Percentiles rank a stretch among this genome's conserved stretches.
These are phyloP conservation scores for Aspergillus fischeri DNA, from an alignment of 2,329 filamentous ascomycete species.

Conservation along the genomic window DNA sequence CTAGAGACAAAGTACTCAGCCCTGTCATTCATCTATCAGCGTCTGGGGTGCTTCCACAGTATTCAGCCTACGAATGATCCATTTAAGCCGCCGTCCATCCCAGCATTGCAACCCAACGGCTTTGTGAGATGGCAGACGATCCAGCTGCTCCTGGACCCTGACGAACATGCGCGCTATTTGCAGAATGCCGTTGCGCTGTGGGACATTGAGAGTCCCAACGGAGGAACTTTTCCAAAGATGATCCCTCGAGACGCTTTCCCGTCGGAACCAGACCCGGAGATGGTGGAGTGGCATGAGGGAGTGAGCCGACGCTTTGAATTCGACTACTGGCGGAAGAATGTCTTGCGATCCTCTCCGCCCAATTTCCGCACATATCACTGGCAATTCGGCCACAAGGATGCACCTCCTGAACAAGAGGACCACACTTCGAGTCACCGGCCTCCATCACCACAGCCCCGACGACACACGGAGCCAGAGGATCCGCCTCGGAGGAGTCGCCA, in stretches of 20 bases:
- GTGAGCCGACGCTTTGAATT: conserved; percentile 67
- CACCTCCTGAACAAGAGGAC: conserved; percentile 22
- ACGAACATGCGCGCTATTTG: conserved; percentile 80
- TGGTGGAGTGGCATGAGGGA: conserved; percentile 78
- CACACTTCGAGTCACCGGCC: conserved; percentile 14
- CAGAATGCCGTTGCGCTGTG: conserved; percentile 76
- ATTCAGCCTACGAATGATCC: conserved; percentile 68
- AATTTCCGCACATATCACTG: conserved; percentile 24
- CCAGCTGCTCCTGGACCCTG: conserved; percentile 79
- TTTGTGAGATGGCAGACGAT: conserved; percentile 94
- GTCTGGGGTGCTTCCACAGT: conserved; percentile 83
- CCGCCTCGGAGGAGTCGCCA: conserved; percentile 17
- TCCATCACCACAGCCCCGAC: conserved; percentile 13
- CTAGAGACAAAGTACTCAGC: conserved; percentile 66
- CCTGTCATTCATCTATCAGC: conserved; percentile 89
- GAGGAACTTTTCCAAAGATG: conserved; percentile 53
- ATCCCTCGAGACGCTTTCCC: conserved; percentile 71
- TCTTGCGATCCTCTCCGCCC: conserved; percentile 30
- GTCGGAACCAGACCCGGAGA: conserved; percentile 66
- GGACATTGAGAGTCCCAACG: conserved; percentile 68
- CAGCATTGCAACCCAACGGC: conserved; percentile 75
- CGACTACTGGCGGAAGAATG: conserved; percentile 49
- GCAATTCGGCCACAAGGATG: conserved; percentile 31
- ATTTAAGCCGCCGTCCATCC: conserved; percentile 71
- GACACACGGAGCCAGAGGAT: conserved; percentile 18